These are phyloP conservation scores for Schrenkiella parvula DNA, from an alignment of 345 rosid species.

Conservation along the genomic window DNA sequence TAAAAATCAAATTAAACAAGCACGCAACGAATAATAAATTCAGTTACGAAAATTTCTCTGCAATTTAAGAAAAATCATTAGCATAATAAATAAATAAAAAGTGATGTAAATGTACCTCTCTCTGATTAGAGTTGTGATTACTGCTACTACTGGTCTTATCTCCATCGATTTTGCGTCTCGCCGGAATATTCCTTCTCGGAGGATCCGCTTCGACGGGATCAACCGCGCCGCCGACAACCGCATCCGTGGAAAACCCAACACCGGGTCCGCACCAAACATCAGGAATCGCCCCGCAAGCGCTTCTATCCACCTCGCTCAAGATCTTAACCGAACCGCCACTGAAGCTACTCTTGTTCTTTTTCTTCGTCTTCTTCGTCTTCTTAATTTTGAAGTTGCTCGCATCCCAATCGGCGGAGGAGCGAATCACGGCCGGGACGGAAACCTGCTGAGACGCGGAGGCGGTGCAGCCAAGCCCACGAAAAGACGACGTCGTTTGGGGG, in stretches of 20 bases:
- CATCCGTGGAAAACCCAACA: slow-evolving; percentile 75
- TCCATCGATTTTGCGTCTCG: slow-evolving; percentile 65
- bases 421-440: slow-evolving; percentile 74
- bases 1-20: not conserved
- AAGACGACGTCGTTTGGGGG: slow-evolving; percentile 39
- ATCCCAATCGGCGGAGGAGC: slow-evolving; percentile 81
- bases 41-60: not conserved
- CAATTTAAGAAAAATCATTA: not conserved
- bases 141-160: slow-evolving; percentile 34
- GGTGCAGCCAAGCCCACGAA: slow-evolving; percentile 71
- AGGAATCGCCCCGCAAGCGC: slow-evolving; percentile 48
- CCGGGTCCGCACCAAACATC: slow-evolving; percentile 98
- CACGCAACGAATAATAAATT: not conserved
- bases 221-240: slow-evolving; percentile 49
- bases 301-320: slow-evolving; percentile 18
- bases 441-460: slow-evolving; percentile 75
- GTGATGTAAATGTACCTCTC: slow-evolving; percentile 44
- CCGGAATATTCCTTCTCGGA: slow-evolving; percentile 52
- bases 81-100: too few relatives aligned
- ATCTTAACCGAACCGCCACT: slow-evolving; percentile 24
- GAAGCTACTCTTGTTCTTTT: slow-evolving; percentile 19
- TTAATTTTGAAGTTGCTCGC: slow-evolving; percentile 46
- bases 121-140: slow-evolving; percentile 18
- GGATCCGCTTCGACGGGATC: slow-evolving; percentile 45
- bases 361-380: slow-evolving; percentile 35